These are phyloP conservation scores for Petunia hybrid DNA, from an alignment of 305 asterid genomes.

Conservation along the genomic window DNA sequence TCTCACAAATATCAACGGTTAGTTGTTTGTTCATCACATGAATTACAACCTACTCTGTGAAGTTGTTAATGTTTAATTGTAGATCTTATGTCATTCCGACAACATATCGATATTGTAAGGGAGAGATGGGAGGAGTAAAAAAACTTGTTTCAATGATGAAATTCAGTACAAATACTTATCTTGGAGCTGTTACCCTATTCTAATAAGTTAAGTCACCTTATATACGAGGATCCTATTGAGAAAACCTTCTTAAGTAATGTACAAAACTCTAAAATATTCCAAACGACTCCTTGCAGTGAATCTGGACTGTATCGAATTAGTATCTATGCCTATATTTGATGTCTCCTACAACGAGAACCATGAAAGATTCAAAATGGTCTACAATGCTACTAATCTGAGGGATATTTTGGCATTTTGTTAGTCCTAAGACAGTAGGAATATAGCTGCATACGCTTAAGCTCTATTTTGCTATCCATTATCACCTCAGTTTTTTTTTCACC, in stretches of 20 bases:
- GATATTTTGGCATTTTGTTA: neutral
- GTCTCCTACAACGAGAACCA: constrained; percentile 16
- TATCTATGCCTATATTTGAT: neutral
- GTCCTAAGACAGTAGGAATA: constrained; percentile 21
- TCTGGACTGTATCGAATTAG: neutral
- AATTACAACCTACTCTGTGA: neutral
- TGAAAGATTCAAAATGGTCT: neutral
- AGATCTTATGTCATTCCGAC: constrained; percentile 1
- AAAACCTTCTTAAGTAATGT: neutral
- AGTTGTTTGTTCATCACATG: constrained; percentile 36
- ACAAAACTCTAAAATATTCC: constrained; percentile 15
- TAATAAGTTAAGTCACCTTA: neutral
- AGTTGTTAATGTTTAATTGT: neutral
- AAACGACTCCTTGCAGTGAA: neutral
- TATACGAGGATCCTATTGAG: neutral
- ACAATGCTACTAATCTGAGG: neutral
- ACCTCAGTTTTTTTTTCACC: neutral
- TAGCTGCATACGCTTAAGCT: neutral
- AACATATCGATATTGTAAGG: neutral
- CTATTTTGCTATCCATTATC: neutral
- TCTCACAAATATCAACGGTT: constrained; percentile 89
- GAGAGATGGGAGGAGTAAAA: neutral
- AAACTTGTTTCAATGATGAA: neutral
- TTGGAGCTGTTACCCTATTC: neutral
- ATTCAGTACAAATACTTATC: neutral